Conservation (phyloP, 805 yeast species). For the Suhomyces faveliae region DNA sequence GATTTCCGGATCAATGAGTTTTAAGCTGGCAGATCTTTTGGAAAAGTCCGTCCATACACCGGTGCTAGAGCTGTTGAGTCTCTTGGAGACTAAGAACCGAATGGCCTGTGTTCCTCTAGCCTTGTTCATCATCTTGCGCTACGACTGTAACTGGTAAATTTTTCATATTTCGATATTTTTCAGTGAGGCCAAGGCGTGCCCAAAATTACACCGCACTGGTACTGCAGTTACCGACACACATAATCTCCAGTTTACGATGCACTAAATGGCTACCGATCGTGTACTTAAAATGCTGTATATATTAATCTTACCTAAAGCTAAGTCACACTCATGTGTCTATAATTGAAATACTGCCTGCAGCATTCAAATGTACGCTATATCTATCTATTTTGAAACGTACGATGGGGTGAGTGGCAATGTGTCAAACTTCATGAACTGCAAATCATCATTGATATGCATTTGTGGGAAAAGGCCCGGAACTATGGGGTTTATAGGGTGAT, state of each 20-base stretch:
- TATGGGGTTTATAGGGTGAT: conserved; percentile 22
- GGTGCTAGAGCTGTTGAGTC: conserved; percentile 8
- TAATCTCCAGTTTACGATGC: background rate
- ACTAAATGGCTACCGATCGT: background rate
- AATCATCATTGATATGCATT: conserved; percentile 24
- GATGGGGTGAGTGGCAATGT: conserved; percentile 31
- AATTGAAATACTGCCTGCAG: conserved; percentile 2
- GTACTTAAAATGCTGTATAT: background rate
- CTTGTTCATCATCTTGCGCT: conserved; percentile 2
- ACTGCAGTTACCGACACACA: background rate
- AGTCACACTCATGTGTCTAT: background rate
- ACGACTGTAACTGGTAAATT: background rate
- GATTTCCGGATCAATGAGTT: conserved; percentile 19
- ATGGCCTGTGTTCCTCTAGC: background rate
- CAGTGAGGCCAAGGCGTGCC: conserved; percentile 1
- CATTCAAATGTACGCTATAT: background rate
- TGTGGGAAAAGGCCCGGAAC: conserved; percentile 39
- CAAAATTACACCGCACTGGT: background rate
- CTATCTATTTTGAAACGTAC: conserved; percentile 13
- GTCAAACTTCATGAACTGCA: conserved; percentile 25
- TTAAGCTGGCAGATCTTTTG: conserved; percentile 28
- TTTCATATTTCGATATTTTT: conserved; percentile 3
- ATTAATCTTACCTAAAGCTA: background rate
- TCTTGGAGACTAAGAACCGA: conserved; percentile 1
- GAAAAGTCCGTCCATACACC: conserved; percentile 36